A percentile compares a stretch with the other conserved stretches of the same genome.
These are phyloP conservation scores for Penicillium sp. DNA, from an alignment of 2,329 filamentous ascomycete species.

Conservation along the genomic window DNA sequence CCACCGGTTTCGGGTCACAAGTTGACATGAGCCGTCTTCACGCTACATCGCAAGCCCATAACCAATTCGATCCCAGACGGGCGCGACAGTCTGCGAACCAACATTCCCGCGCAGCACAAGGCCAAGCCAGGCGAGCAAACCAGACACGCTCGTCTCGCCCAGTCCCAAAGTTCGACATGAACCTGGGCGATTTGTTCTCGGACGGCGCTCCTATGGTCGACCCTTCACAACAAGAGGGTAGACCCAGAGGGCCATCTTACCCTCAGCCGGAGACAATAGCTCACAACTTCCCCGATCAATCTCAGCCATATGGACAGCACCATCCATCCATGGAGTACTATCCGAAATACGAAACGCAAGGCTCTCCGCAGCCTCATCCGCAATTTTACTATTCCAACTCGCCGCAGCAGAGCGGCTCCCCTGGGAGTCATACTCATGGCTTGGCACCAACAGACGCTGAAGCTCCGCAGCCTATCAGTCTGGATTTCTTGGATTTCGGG, in stretches of 20 bases:
- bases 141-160: conserved; percentile 45
- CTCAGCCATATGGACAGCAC: conserved; percentile 28
- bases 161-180: conserved; percentile 60
- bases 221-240: conserved; percentile 33
- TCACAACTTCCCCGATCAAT: conserved; percentile 25
- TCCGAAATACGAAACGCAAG: conserved; percentile 37
- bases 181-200: conserved; percentile 54
- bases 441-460: conserved; percentile 26
- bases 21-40: conserved; percentile 31
- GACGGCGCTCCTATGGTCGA: conserved; percentile 44
- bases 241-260: conserved; percentile 29
- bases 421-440: conserved; percentile 28
- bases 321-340: conserved; percentile 36
- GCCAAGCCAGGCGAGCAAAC: conserved; percentile 31
- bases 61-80: conserved; percentile 14
- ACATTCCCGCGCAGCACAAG: conserved; percentile 25
- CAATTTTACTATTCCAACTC: conserved; percentile 38
- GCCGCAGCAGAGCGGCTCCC: conserved; percentile 36
- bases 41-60: conserved; percentile 14
- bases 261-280: conserved; percentile 26
- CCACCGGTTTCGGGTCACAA: conserved; percentile 71
- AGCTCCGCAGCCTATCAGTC: conserved; percentile 42
- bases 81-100: conserved; percentile 24
- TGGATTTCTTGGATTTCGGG: conserved; percentile 58
- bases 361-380: conserved; percentile 35